Evolutionary conservation across 495 filamentous ascomycete species (phyloP), one percentile per base, ranked within the genome.

Genomic region (Aspergillus nidulans): DNA sequence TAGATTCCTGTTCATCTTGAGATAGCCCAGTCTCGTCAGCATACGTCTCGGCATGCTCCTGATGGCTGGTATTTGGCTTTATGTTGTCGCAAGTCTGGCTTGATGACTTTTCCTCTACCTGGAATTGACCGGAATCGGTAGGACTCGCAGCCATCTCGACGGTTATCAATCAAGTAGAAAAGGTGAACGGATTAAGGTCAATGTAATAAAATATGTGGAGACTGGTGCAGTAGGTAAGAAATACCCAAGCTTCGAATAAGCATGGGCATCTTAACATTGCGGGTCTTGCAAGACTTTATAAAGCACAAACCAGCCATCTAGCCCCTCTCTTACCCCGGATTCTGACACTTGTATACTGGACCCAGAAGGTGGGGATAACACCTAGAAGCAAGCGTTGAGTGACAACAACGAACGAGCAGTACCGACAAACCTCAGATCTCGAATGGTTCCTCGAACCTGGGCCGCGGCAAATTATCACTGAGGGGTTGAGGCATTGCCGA

Each of bases 401-500:
- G 30, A 19, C 20, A 18, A 24, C 34, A 28, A 38, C n/a, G 21
- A 44, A 36, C 30, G 41, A 38, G 46, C 23, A 32, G 16, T 26
- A 25, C 36, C 19, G 30, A 26, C 28, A 36, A 23, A 9, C 24
- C 21, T 4, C 25, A 1, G 20, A 36, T 16, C 32, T 7, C 6
- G 13, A 36, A 15, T 28, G n/a, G 19, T 18, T 2, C 28, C n/a
- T 21, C 26, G 44, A 36, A 53, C 41, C n/a, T n/a, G n/a, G 16
- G 56, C 70, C 69, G 70, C 71, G 69, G 70, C 30, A 34, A n/a
- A n/a, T n/a, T n/a, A 34, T 34, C 6, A 12, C 13, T 48, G 12
- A 25, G 39, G 41, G 52, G 30, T 54, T 20, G 24, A 45, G 44
- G 25, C 48, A 32, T 47, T 55, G 36, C 56, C 56, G 56, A 46